Conservation (phyloP, 1,284 basidiomycete species). For the Cerrena zonata region DNA sequence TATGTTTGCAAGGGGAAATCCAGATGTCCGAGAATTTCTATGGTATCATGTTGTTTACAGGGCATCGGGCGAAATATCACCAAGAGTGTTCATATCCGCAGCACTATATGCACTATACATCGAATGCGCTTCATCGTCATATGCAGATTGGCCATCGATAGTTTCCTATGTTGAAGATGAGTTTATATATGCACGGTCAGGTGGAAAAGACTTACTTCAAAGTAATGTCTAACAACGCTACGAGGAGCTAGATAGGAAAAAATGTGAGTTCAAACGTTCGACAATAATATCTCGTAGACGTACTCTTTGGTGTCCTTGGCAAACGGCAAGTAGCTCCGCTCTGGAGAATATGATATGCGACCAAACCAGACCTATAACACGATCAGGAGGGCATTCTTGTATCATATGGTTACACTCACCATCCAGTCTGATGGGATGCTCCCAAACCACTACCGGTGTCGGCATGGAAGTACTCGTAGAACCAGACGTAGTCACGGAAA, state of each 20-base stretch:
- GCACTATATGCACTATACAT: constrained; percentile 56
- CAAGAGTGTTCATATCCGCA: constrained; percentile 57
- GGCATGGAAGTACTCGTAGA: constrained; percentile 97
- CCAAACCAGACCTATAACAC: constrained; percentile 82
- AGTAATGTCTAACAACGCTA: constrained; percentile 86
- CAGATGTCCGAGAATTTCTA: too few species aligned
- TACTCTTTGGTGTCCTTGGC: constrained; percentile 83
- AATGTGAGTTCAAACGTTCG: constrained; percentile 10
- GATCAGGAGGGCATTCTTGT: too few species aligned
- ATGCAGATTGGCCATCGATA: constrained; percentile 64
- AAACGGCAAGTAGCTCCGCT: constrained; percentile 79
- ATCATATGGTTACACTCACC: too few species aligned
- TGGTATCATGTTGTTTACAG: too few species aligned
- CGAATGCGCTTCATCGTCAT: constrained; percentile 61
- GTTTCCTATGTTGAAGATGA: constrained; percentile 49
- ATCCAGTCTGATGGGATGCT: constrained; percentile 96
- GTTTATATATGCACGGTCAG: not conserved
- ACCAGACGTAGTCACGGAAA: constrained; percentile 93
- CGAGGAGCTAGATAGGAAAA: constrained; percentile 61
- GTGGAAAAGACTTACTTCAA: constrained; percentile 58
- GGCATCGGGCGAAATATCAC: constrained; percentile 75
- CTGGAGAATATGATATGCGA: constrained; percentile 87
- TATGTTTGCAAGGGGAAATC: too few species aligned
- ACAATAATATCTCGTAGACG: too few species aligned
- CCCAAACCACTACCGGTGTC: constrained; percentile 88